Evolutionary conservation across 768 basidiomycete species (phyloP), one percentile per base, ranked within the genome.

Genomic region (Collybia mongolica): DNA sequence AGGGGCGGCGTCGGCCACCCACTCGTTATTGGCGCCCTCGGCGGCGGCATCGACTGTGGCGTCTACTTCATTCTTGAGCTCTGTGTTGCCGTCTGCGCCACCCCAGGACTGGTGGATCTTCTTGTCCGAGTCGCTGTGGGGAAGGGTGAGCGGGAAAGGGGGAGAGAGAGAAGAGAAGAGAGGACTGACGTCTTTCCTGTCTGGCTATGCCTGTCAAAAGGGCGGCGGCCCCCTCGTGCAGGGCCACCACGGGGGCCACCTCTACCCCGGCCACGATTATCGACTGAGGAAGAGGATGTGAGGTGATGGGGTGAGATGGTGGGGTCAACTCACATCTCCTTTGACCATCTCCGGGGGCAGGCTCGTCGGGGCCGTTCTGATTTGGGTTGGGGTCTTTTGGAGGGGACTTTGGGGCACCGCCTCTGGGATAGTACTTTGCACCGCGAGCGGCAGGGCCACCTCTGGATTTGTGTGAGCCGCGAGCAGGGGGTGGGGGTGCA

Each of bases 21-120:
- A 57, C 65, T 67, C 66, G 54, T 65, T 62, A 39, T 23, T 28
- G 20, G 55, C 52, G 24, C 65, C 71, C 62, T 90, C 88, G 19
- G 67, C 77, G 19, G 72, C 74, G 36, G 85, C 90, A 63, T 96
- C 93, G 56, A 67, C 74, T 41, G 71, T 79, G 47, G 88, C 96
- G 23, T 81, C 86, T 52, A 83, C 71, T 67, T 98, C 95, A 28
- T 76, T 79, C 72, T 86, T 86, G 62, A 92, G 79, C 71, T 98
- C 96, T 35, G 88, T 68, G 58, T 74, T 79, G 59, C 89, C 93
- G 60, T 94, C 90, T 56, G 94, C 92, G 37, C 89, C 91, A 56
- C 96, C 96, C 96, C 96, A 98, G 57, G 86, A 88, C 65, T 93
- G 89, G 67, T 92, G 88, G 60, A 95, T 73, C 75, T 92, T 93